Conservation (phyloP, 768 basidiomycete species). For the Amanita thiersii region DNA sequence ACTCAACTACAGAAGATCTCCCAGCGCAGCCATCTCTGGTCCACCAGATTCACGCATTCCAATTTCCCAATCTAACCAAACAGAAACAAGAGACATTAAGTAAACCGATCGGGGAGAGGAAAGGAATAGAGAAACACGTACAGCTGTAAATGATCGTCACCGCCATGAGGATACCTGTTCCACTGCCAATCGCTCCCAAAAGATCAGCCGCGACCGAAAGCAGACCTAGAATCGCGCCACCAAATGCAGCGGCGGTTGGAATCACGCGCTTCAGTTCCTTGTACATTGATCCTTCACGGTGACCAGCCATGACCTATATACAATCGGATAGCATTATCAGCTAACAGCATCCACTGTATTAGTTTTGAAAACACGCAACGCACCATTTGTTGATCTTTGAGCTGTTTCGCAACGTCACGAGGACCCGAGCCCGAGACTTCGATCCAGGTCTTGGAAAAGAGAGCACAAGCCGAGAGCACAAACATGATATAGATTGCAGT, state of each 20-base stretch:
- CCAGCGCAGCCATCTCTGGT: constrained; percentile 74
- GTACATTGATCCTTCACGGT: constrained; percentile 97
- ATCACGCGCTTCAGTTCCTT: constrained; percentile 98
- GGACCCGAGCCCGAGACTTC: constrained; percentile 96
- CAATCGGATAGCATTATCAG: constrained; percentile 2
- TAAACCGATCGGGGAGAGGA: constrained; percentile 6
- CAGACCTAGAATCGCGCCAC: constrained; percentile 92
- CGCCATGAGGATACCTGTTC: constrained; percentile 95
- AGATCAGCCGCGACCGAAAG: constrained; percentile 89
- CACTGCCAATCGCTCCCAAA: constrained; percentile 93
- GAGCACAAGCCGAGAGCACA: constrained; percentile 88
- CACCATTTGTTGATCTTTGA: constrained; percentile 98
- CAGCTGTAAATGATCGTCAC: constrained; percentile 97
- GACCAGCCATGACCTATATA: constrained; percentile 68
- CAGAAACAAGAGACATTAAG: constrained; percentile 3
- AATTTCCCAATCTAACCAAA: constrained; percentile 79
- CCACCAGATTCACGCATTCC: constrained; percentile 84
- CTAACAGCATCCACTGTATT: neutral
- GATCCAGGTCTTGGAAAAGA: constrained; percentile 99
- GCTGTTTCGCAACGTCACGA: constrained; percentile 92
- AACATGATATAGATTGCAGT: constrained; percentile 86
- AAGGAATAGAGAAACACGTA: constrained; percentile 27
- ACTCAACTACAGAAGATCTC: constrained; percentile 66
- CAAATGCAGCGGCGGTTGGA: constrained; percentile 95
- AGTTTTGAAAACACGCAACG: constrained; percentile 10